Evolutionary conservation across 2,329 filamentous ascomycete species (phyloP), one percentile per base, ranked within the genome.

Genomic region (Aspergillus ibericus): DNA sequence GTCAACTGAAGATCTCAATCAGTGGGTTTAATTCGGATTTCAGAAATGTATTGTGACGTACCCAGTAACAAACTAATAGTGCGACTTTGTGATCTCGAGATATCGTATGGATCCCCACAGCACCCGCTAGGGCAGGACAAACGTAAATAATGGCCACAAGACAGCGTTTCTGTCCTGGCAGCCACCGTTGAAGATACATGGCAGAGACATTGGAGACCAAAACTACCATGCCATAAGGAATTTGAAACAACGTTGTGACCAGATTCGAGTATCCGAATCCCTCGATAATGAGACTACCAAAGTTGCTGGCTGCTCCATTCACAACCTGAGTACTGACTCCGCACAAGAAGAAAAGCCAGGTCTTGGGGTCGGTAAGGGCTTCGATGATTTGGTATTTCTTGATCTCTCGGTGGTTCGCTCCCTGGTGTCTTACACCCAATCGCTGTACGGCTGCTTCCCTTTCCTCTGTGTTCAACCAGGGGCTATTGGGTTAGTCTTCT

Each of bases 341-440:
- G 15, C 40, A 52, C 12, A 35, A 12, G 4, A 29, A 42, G 16
- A 57, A 34, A 2, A 51, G 25, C 55, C 55, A 57, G 4, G 68
- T 67, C 55, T 74, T 71, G 13, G 65, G 64, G 52, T 76, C 74
- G 4, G 27, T 59, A 8, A 75, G 50, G 1, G 69, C 66, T 59
- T 76, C 72, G 5, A 63, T 48, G 27, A 75, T 65, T 62, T 76
- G 74, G 10, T 18, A 62, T 9, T 35, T 15, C 22, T 53, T 60
- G 18, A 56, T 60, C 20, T 56, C 49, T 25, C 22, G 22, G 22
- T 25, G 22, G 22, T 25, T 25, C 5, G 22, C 22, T 25, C 22
- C 22, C 5, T 25, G 22, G 5, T 25, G 5, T 25, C 22, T 25
- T 5, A 5, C 22, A 3, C 53, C 27, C 55, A 55, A 29, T 53